Conservation (phyloP, 1,284 basidiomycete species). For the Cryptococcus sp. region DNA sequence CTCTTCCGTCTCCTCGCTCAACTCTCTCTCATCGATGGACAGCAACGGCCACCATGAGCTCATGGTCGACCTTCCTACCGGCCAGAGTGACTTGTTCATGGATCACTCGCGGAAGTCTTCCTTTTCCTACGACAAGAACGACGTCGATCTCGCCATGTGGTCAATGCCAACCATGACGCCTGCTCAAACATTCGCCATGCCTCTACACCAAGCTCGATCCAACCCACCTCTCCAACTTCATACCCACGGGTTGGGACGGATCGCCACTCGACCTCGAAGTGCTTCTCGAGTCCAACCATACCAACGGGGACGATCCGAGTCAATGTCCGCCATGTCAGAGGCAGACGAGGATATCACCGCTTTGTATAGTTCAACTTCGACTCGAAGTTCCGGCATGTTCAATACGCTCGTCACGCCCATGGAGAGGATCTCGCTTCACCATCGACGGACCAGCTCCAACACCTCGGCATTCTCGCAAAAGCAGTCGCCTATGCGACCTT, state of each 20-base stretch:
- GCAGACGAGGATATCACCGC: conserved; percentile 26
- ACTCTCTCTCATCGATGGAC: conserved; percentile 4
- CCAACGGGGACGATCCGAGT: conserved; percentile 26
- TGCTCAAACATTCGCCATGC: not conserved
- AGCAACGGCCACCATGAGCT: not conserved
- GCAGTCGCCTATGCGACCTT: conserved; percentile 9
- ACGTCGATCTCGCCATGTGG: conserved; percentile 2
- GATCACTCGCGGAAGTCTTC: conserved; percentile 16
- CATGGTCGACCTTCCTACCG: not conserved
- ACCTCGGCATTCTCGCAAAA: conserved; percentile 4
- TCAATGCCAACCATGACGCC: conserved; percentile 8
- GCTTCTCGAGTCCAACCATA: conserved; percentile 28
- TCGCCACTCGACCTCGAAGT: conserved; percentile 14
- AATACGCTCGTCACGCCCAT: conserved; percentile 21
- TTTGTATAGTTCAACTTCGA: conserved; percentile 21
- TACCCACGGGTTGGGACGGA: conserved; percentile 20
- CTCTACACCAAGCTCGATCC: not conserved
- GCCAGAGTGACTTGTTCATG: not conserved
- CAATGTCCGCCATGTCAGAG: conserved; percentile 34
- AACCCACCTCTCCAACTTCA: conserved; percentile 8
- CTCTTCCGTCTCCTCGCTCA: conserved; percentile 15
- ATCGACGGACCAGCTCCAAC: conserved; percentile 13
- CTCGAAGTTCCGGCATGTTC: conserved; percentile 19
- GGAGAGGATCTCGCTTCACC: conserved; percentile 27
- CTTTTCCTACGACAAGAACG: conserved; percentile 8